Evolutionary conservation across 306 rosid species (phyloP).

Genomic region (Luffa acutangula): DNA sequence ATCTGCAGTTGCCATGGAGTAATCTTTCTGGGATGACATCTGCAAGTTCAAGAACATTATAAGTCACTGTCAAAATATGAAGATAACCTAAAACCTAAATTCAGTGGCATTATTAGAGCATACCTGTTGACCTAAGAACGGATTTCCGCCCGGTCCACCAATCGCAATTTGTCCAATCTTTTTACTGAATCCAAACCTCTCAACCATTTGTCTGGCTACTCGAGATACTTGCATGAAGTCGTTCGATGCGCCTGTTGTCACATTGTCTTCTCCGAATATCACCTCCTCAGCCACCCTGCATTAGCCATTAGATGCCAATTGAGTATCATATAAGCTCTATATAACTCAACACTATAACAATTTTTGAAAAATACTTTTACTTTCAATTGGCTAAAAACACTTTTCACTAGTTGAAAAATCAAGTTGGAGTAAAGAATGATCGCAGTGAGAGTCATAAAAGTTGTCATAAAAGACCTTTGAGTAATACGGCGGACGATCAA

Average conservation of each 20-base stretch:
- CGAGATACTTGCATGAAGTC: conserved; percentile 99
- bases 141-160: conserved; percentile 91
- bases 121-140: conserved; percentile 98
- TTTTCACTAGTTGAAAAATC: background rate
- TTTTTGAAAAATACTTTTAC: background rate
- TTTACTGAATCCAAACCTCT: conserved; percentile 97
- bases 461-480: background rate
- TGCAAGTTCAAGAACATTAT: conserved; percentile 15
- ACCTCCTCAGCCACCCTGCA: conserved; percentile 87
- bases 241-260: conserved; percentile 93
- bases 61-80: background rate
- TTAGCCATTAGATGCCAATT: background rate
- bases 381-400: background rate
- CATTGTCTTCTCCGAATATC: conserved; percentile 59
- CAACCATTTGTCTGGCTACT: conserved; percentile 98
- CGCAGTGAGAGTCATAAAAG: background rate
- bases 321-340: background rate
- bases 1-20: conserved; percentile 91
- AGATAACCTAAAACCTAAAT: background rate
- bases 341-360: background rate
- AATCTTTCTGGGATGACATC: conserved; percentile 89
- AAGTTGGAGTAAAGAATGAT: background rate
- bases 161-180: conserved; percentile 90
- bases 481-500: background rate
- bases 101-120: background rate